These are phyloP conservation scores for Forsythia suspensa DNA, from an alignment of 257 asterid species.

Conservation along the genomic window DNA sequence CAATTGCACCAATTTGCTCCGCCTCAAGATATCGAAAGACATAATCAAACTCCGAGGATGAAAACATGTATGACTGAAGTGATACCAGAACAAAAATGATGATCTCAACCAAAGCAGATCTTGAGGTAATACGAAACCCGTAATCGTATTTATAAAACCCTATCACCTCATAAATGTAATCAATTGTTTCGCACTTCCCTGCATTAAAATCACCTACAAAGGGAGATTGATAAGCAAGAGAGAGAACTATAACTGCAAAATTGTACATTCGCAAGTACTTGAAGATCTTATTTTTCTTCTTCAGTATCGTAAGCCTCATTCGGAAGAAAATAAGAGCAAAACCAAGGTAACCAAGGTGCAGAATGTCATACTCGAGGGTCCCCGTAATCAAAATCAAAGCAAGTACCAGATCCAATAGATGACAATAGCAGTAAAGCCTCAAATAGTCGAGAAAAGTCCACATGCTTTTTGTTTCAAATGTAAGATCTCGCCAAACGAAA, in stretches of 20 bases:
- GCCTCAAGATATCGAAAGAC: constrained; percentile 99
- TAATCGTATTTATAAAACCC: constrained; percentile 97
- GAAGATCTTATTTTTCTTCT: constrained; percentile 91
- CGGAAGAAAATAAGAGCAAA: constrained; percentile 96
- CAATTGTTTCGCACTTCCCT: constrained; percentile 83
- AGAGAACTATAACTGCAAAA: constrained; percentile 87
- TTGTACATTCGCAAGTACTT: constrained; percentile 83
- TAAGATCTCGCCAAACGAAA: constrained; percentile 91
- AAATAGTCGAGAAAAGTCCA: constrained; percentile 96
- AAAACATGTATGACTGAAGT: constrained; percentile 93
- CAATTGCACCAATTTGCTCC: constrained; percentile 98
- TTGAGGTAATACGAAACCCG: constrained; percentile 94
- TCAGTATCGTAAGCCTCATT: constrained; percentile 83
- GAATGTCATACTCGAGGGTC: constrained; percentile 90
- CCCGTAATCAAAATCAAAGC: constrained; percentile 88
- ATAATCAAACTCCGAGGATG: constrained; percentile 93
- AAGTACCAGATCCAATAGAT: constrained; percentile 95
- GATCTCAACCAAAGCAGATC: constrained; percentile 97
- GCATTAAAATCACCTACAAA: constrained; percentile 72
- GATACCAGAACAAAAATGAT: constrained; percentile 88
- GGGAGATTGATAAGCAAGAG: constrained; percentile 97
- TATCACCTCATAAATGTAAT: constrained; percentile 89
- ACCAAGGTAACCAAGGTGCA: constrained; percentile 95
- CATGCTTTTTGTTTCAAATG: constrained; percentile 97
- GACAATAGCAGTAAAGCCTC: constrained; percentile 98